phyloP scores from a whole-genome alignment of 768 basidiomycete species.

The Tulasnella sp. region DNA sequence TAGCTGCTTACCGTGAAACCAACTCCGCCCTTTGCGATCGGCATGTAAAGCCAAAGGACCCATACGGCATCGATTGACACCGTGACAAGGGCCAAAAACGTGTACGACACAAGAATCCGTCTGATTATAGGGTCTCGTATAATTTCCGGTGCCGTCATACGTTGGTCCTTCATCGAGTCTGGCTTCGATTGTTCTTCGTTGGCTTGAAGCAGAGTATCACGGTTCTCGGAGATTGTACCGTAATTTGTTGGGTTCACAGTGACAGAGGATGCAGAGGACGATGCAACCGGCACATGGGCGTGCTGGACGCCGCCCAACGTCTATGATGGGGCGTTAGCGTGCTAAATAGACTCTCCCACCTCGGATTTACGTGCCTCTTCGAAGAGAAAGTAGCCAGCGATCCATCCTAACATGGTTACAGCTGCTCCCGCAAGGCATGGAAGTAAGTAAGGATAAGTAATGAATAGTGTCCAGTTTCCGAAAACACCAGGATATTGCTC shows the following conservation, averaged over 20 bases:
- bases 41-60: conserved; percentile 29
- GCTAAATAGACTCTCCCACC: too few relatives aligned
- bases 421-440: conserved; percentile 14
- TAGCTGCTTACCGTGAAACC: conserved; percentile 24
- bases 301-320: too few relatives aligned
- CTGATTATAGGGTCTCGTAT: conserved; percentile 24
- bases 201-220: too few relatives aligned
- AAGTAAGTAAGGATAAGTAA: conserved; percentile 11
- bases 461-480: conserved; percentile 15
- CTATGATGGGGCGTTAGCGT: too few relatives aligned
- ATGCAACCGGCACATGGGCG: too few relatives aligned
- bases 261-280: too few relatives aligned
- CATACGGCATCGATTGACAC: conserved; percentile 27
- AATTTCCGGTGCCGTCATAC: conserved; percentile 17
- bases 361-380: conserved; percentile 1
- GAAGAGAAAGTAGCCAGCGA: conserved; percentile 12
- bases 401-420: conserved; percentile 12
- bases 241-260: too few relatives aligned
- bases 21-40: conserved; percentile 26
- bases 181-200: background rate
- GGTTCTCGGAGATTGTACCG: too few relatives aligned
- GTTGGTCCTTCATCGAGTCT: background rate
- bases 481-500: conserved; percentile 19
- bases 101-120: conserved; percentile 25
- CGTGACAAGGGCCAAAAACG: conserved; percentile 26